Evolutionary conservation across 2,329 filamentous ascomycete genomes (phyloP).

Genomic region (Diaporthe ampelina): DNA sequence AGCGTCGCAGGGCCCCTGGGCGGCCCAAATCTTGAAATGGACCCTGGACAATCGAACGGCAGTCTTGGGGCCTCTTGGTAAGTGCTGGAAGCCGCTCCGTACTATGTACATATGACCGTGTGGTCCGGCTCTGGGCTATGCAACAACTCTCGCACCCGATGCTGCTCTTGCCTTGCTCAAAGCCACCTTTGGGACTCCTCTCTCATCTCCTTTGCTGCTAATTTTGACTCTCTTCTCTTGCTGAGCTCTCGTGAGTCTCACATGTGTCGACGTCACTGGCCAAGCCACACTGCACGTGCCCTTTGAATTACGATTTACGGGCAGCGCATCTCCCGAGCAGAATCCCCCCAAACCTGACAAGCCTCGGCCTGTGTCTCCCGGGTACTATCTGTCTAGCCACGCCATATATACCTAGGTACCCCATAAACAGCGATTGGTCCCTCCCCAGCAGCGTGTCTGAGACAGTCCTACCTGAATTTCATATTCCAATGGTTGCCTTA

Average conservation of each 20-base stretch:
- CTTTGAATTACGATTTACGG: conserved; percentile 27
- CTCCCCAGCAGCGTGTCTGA: background rate
- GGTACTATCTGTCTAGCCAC: background rate
- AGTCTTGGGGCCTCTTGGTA: conserved; percentile 11
- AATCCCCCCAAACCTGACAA: background rate
- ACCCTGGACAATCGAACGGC: conserved; percentile 21
- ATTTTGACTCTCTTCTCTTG: conserved; percentile 1
- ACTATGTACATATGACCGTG: too few species aligned
- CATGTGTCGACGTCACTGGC: conserved; percentile 31
- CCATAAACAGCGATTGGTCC: background rate
- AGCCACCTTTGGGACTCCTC: conserved; percentile 14
- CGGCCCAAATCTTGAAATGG: conserved; percentile 26
- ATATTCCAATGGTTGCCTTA: conserved; percentile 34
- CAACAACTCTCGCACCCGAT: background rate
- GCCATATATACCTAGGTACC: background rate
- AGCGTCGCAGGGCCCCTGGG: background rate
- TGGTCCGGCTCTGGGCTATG: conserved; percentile 3
- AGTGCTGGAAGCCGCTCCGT: background rate
- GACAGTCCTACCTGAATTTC: background rate
- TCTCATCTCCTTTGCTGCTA: conserved; percentile 24
- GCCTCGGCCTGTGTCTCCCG: background rate
- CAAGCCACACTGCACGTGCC: conserved; percentile 35
- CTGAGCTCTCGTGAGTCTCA: conserved; percentile 19
- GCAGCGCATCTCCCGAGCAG: conserved; percentile 9
- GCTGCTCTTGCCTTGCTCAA: conserved; percentile 12